A percentile compares a stretch with the other conserved stretches of the same genome.
phyloP scores from a whole-genome alignment of 805 yeast genomes.

The Sungouiozyma ichnusensis region DNA sequence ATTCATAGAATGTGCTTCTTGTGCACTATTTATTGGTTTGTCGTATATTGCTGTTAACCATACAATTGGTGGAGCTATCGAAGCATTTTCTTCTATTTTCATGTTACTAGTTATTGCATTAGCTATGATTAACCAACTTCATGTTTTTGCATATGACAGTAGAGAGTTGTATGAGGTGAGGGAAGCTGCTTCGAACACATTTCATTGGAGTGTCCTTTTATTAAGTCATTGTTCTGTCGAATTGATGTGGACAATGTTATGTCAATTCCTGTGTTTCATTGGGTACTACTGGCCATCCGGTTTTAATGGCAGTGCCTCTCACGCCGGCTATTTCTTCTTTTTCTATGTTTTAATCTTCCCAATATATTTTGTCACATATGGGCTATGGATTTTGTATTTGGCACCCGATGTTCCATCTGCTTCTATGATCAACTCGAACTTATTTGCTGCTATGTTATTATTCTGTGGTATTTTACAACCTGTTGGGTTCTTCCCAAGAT shows the following conservation, averaged over 20 bases:
- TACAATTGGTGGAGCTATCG: conserved; percentile 53
- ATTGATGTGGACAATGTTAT: conserved; percentile 35
- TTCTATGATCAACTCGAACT: conserved; percentile 33
- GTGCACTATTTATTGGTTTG: conserved; percentile 57
- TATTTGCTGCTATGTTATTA: conserved; percentile 44
- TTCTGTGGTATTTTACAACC: conserved; percentile 47
- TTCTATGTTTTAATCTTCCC: conserved; percentile 40
- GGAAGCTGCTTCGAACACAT: conserved; percentile 64
- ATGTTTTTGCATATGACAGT: conserved; percentile 48
- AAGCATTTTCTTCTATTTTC: conserved; percentile 51
- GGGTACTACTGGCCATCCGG: conserved; percentile 42
- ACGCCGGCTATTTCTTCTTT: conserved; percentile 44
- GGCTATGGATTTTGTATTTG: conserved; percentile 39
- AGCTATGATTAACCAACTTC: conserved; percentile 51
- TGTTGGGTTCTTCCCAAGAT: conserved; percentile 33
- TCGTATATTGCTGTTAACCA: conserved; percentile 51
- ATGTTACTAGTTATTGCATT: conserved; percentile 43
- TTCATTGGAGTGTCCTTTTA: conserved; percentile 54
- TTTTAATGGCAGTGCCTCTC: conserved; percentile 34
- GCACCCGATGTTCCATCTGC: conserved; percentile 37
- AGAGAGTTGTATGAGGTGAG: conserved; percentile 61
- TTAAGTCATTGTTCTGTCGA: conserved; percentile 36
- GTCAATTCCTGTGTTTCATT: conserved; percentile 36
- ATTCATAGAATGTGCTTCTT: conserved; percentile 38
- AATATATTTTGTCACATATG: conserved; percentile 41